Evolutionary conservation across 345 rosid species (phyloP).

Genomic region (Geranium rotundifolium): DNA sequence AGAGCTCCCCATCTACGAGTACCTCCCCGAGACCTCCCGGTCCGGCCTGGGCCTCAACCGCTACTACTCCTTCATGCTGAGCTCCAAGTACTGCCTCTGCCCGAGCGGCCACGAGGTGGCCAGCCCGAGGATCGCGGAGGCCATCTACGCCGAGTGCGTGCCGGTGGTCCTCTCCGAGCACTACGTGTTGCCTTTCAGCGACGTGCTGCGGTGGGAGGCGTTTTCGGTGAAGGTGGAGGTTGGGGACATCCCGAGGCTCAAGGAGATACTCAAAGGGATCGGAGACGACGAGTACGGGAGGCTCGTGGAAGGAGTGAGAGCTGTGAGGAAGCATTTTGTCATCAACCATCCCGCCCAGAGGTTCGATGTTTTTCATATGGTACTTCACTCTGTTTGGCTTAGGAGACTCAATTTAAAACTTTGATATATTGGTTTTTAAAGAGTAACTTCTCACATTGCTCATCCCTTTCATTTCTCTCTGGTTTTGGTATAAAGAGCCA

Average conservation of each 20-base stretch:
- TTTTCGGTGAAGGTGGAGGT: slow-evolving; percentile 52
- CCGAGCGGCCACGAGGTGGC: slow-evolving; percentile 95
- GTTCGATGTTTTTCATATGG: slow-evolving; percentile 72
- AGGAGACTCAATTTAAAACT: slow-evolving; percentile 56
- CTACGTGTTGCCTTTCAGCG: slow-evolving; percentile 72
- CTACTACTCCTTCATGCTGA: slow-evolving; percentile 49
- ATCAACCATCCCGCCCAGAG: slow-evolving; percentile 63
- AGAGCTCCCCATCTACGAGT: slow-evolving; percentile 46
- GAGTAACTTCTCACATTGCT: too few relatives aligned
- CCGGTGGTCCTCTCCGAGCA: slow-evolving; percentile 69
- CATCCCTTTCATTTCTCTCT: too few relatives aligned
- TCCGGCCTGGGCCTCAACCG: slow-evolving; percentile 26
- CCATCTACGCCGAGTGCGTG: slow-evolving; percentile 71
- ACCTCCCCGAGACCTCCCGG: slow-evolving; percentile 38
- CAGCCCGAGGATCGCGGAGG: slow-evolving; percentile 80
- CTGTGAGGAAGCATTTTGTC: slow-evolving; percentile 60
- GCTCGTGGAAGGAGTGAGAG: slow-evolving; percentile 41
- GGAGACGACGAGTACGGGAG: slow-evolving; percentile 41
- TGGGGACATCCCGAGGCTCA: slow-evolving; percentile 56
- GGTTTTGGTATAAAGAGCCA: too few relatives aligned
- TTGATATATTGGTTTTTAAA: slow-evolving; percentile 10
- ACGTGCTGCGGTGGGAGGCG: slow-evolving; percentile 77
- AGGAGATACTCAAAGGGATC: slow-evolving; percentile 50
- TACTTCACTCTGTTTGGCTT: slow-evolving; percentile 82
- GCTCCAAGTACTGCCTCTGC: slow-evolving; percentile 74